Conservation (phyloP, 768 basidiomycete species). For the Boletus huronensis region DNA sequence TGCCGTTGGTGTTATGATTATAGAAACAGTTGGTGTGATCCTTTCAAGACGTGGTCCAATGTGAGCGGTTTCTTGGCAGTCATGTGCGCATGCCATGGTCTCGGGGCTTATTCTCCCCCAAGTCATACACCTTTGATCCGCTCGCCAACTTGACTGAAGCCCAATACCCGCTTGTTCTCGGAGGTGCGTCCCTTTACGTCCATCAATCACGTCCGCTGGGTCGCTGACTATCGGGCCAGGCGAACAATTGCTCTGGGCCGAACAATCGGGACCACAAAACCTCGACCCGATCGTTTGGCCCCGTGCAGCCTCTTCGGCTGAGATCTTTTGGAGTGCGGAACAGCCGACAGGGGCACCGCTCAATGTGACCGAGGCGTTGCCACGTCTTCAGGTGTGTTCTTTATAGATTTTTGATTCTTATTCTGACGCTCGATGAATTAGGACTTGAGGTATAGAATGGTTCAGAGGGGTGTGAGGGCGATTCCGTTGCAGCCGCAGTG, state of each 20-base stretch:
- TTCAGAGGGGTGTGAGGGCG: conserved; percentile 46
- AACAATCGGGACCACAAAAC: conserved; percentile 43
- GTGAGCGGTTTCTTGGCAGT: conserved; percentile 25
- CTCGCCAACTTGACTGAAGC: conserved; percentile 37
- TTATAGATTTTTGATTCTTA: neutral
- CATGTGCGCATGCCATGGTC: neutral
- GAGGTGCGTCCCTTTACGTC: conserved; percentile 19
- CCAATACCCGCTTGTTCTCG: conserved; percentile 38
- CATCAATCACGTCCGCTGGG: neutral
- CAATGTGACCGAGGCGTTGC: conserved; percentile 40
- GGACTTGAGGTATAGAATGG: conserved; percentile 48
- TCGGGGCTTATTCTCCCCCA: neutral
- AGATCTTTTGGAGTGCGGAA: conserved; percentile 52
- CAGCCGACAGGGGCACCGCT: conserved; percentile 34
- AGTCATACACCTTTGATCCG: conserved; percentile 52
- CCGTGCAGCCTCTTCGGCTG: conserved; percentile 43
- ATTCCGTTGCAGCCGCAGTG: conserved; percentile 52
- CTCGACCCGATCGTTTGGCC: conserved; percentile 39
- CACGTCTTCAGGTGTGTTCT: conserved; percentile 41
- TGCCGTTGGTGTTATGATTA: neutral
- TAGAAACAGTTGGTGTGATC: conserved; percentile 47
- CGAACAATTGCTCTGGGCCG: conserved; percentile 44
- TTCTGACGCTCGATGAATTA: neutral
- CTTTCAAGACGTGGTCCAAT: conserved; percentile 51
- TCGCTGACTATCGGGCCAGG: conserved; percentile 19